phyloP scores from a whole-genome alignment of 2,329 filamentous ascomycete genomes.

The Penicillium sp. region DNA sequence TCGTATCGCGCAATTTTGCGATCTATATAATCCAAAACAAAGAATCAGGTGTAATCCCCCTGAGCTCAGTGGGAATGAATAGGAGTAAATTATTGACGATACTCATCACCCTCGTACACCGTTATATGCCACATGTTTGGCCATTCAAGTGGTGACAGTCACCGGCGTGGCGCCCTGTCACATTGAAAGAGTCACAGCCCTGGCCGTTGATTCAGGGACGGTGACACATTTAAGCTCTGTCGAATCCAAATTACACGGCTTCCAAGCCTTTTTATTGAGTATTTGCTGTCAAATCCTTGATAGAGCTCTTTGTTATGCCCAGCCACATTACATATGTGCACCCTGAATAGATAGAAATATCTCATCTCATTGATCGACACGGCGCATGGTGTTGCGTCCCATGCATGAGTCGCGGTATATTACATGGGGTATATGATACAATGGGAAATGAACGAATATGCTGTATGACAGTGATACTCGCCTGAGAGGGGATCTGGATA shows the following conservation, averaged over 20 bases:
- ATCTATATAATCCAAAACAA: constrained; percentile 2
- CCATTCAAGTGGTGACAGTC: background rate
- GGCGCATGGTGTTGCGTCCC: background rate
- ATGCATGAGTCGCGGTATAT: background rate
- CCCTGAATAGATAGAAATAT: background rate
- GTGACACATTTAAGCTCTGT: constrained; percentile 1
- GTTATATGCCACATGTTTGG: background rate
- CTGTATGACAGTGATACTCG: constrained; percentile 1
- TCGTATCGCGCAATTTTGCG: background rate
- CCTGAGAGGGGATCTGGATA: background rate
- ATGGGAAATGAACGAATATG: background rate
- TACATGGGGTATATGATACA: background rate
- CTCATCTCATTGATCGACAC: background rate
- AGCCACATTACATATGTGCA: background rate
- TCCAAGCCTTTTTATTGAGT: background rate
- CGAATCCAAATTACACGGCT: background rate
- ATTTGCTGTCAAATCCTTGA: background rate
- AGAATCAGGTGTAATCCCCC: background rate
- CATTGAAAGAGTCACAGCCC: background rate
- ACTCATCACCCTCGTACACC: background rate
- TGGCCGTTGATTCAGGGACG: background rate
- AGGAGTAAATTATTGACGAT: background rate
- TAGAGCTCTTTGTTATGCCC: background rate
- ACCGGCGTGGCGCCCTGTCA: constrained; percentile 1
- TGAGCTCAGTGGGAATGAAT: background rate